These are phyloP conservation scores for Alternaria gaisen DNA, from an alignment of 2,329 filamentous ascomycete species.

Conservation along the genomic window DNA sequence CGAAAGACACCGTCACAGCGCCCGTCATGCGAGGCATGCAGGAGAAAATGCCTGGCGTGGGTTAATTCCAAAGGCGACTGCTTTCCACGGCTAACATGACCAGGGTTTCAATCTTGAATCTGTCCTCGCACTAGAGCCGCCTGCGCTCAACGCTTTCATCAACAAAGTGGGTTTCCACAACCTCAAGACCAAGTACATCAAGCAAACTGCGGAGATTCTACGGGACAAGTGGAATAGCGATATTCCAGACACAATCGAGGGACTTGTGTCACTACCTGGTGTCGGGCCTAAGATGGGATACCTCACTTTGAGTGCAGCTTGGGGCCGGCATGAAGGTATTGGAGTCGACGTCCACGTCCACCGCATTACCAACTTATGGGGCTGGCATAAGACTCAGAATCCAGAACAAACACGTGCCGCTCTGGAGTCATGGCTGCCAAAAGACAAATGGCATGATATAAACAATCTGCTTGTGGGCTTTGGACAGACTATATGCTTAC, in stretches of 20 bases:
- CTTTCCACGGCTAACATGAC: background rate
- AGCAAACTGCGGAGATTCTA: conserved; percentile 76
- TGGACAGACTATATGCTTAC: conserved; percentile 85
- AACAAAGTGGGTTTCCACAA: conserved; percentile 92
- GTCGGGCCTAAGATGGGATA: conserved; percentile 97
- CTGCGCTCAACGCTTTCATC: conserved; percentile 76
- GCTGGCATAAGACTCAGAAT: conserved; percentile 82
- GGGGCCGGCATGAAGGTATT: conserved; percentile 77
- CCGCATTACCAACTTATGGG: conserved; percentile 92
- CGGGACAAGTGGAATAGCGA: conserved; percentile 75
- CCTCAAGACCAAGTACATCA: conserved; percentile 87
- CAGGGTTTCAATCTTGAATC: conserved; percentile 75
- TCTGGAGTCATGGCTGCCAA: conserved; percentile 83
- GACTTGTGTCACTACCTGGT: conserved; percentile 79
- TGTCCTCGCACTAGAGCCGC: conserved; percentile 75
- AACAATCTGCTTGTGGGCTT: conserved; percentile 89
- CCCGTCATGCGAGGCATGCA: conserved; percentile 83
- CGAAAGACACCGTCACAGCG: conserved; percentile 90
- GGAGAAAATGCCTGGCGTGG: conserved; percentile 70
- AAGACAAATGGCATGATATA: conserved; percentile 88
- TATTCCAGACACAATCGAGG: conserved; percentile 80
- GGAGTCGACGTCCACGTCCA: conserved; percentile 96
- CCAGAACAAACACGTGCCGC: conserved; percentile 83
- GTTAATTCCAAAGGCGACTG: background rate
- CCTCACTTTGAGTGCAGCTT: conserved; percentile 80